Base-by-base conservation (phyloP, 1,284 basidiomycete genomes). In the Ceratobasidium sp. region DNA sequence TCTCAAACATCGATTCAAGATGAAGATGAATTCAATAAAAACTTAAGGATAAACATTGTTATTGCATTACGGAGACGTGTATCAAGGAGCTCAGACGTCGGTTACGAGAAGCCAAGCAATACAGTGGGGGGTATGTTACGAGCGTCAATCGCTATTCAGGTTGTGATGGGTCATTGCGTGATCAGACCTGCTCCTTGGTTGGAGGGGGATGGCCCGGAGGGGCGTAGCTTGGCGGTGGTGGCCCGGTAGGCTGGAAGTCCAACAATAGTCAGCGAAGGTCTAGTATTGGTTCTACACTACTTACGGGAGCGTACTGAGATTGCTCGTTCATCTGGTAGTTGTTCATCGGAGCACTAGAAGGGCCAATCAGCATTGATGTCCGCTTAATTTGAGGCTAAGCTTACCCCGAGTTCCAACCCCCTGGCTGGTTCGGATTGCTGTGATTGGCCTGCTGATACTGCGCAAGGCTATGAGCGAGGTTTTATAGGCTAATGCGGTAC, bases 231-330 rank as follows among this genome's bases (percentile, higher is more conserved):
- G 73, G 73, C 9, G 73, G 73, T 20, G 73, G 73, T 26, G 73
- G 61, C 3, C 73, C 73, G 20, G 73, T n/a, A 20, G 73, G 73
- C 73, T 65, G 46, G 20, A 6, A n/a, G 48, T 9, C 6, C 26
- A n/a, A 54, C 9, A 2, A 28, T 10, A 6, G 23, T 66, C 20
- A 67, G 67, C 9, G 50, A n/a, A 4, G 33, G 10, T 10, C 54
- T 40, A 17, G 50, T 38, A 13, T 23, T 0, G 4, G 26, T 26
- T 23, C 28, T 56, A 23, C 20, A 5, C 12, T 9, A 61, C 73
- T 66, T 66, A 75, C 73, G 12, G 73, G 73, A 66, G 73, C 73
- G 28, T 66, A 75, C 38, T 75, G 73, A n/a, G 73, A 44, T 26
- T 75, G 62, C 42, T 75, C 50, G 38, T 75, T 57, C 33, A 50